A percentile compares a stretch with the other conserved stretches of the same genome.
These are phyloP conservation scores for Diplocarpon mali DNA, from an alignment of 2,329 filamentous ascomycete species.

Conservation along the genomic window DNA sequence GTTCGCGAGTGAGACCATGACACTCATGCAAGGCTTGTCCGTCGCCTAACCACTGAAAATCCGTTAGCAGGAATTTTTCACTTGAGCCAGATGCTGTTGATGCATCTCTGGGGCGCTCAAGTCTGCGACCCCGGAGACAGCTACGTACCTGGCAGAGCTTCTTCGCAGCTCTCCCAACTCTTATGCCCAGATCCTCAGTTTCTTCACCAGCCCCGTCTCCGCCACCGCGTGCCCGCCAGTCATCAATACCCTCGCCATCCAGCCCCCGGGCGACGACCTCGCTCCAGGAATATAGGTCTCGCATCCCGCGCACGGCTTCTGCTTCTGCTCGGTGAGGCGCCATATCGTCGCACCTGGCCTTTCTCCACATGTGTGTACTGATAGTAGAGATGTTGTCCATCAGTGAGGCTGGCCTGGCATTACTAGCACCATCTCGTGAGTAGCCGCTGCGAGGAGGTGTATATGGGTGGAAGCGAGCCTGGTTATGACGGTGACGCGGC, in stretches of 20 bases:
- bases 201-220: background rate
- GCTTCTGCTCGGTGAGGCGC: slow-evolving; percentile 16
- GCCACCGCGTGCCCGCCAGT: background rate
- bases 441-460: background rate
- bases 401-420: slow-evolving; percentile 2
- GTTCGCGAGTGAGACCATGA: slow-evolving; percentile 5
- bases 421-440: background rate
- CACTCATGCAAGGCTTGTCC: slow-evolving; percentile 7
- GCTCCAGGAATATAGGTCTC: slow-evolving; percentile 15
- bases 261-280: slow-evolving; percentile 9
- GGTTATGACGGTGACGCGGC: background rate
- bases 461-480: slow-evolving; percentile 8
- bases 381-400: slow-evolving; percentile 20
- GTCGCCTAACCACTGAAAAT: slow-evolving; percentile 8
- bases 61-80: background rate
- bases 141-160: slow-evolving; percentile 6
- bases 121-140: background rate
- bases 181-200: background rate
- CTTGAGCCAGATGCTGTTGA: background rate
- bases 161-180: slow-evolving; percentile 9
- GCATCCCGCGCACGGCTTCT: slow-evolving; percentile 12
- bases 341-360: slow-evolving; percentile 14
- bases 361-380: slow-evolving; percentile 16
- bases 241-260: slow-evolving; percentile 5
- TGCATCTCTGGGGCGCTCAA: background rate